Conservation (phyloP, 805 yeast genomes). For the Lipomyces chichibuensis region DNA sequence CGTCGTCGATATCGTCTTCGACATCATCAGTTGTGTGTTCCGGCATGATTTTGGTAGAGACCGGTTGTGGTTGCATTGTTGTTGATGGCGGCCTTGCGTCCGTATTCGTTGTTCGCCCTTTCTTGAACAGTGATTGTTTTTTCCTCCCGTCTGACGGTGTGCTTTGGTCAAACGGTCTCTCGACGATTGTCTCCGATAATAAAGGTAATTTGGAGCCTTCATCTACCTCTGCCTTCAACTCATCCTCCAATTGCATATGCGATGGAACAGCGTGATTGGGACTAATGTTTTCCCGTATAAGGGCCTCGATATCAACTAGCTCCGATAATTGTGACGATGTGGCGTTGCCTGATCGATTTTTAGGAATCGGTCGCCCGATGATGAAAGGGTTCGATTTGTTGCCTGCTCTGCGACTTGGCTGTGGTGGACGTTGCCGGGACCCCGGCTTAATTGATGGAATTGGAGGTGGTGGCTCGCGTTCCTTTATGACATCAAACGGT, state of each 20-base stretch:
- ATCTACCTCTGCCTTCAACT: slow-evolving; percentile 10
- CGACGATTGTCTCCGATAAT: slow-evolving; percentile 28
- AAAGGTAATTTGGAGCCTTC: slow-evolving; percentile 12
- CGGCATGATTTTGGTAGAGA: not conserved
- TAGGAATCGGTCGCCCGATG: not conserved
- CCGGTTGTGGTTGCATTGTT: not conserved
- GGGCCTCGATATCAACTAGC: slow-evolving; percentile 20
- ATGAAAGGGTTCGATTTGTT: not conserved
- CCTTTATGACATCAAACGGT: slow-evolving; percentile 6
- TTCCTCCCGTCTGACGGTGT: not conserved
- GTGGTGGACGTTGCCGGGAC: not conserved
- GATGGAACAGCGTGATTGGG: not conserved
- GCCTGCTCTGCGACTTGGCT: not conserved
- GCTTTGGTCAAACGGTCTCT: slow-evolving; percentile 20
- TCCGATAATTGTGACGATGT: slow-evolving; percentile 3
- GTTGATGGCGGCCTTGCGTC: not conserved
- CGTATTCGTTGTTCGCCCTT: not conserved
- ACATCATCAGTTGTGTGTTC: slow-evolving; percentile 1
- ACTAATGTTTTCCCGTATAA: slow-evolving; percentile 17
- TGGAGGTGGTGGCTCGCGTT: slow-evolving; percentile 6
- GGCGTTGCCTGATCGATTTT: not conserved
- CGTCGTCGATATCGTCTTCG: slow-evolving; percentile 22
- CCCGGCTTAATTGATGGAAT: not conserved
- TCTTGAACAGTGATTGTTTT: slow-evolving; percentile 17
- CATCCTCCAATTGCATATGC: slow-evolving; percentile 8